These are phyloP conservation scores for Fomitopsis betulina DNA, from an alignment of 1,284 basidiomycete species.

Conservation along the genomic window DNA sequence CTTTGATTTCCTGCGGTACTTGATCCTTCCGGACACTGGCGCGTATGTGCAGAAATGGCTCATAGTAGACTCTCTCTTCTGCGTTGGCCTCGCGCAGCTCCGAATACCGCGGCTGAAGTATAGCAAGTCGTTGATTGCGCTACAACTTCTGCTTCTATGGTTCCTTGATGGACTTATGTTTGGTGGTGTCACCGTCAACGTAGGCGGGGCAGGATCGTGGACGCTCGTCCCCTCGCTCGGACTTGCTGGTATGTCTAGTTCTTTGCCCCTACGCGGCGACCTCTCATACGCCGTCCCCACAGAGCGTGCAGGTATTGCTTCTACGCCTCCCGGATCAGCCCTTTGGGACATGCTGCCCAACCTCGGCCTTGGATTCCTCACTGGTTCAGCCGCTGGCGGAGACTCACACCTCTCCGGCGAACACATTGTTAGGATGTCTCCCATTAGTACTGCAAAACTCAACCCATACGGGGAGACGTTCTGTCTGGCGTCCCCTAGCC, in stretches of 20 bases:
- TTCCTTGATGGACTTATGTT: constrained; percentile 68
- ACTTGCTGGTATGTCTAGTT: constrained; percentile 25
- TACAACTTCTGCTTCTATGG: constrained; percentile 56
- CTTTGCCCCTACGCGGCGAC: neutral
- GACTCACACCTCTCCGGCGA: constrained; percentile 75
- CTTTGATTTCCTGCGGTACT: constrained; percentile 52
- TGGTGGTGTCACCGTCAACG: constrained; percentile 45
- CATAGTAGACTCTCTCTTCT: constrained; percentile 59
- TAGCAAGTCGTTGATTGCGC: constrained; percentile 51
- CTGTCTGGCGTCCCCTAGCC: constrained; percentile 59
- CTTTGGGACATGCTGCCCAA: constrained; percentile 42
- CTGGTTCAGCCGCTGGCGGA: constrained; percentile 32
- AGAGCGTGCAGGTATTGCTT: constrained; percentile 35
- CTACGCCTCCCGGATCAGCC: constrained; percentile 40
- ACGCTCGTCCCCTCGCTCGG: constrained; percentile 18
- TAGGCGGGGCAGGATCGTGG: constrained; percentile 17
- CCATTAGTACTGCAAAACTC: constrained; percentile 81
- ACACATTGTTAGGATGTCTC: constrained; percentile 87
- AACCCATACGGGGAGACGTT: constrained; percentile 68
- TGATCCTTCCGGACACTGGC: constrained; percentile 34
- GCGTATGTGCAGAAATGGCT: constrained; percentile 65
- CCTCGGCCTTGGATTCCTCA: constrained; percentile 44
- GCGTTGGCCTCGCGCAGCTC: constrained; percentile 55
- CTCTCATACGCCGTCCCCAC: neutral
- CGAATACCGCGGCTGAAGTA: constrained; percentile 79